Evolutionary conservation across 2,329 filamentous ascomycete genomes (phyloP), one percentile per base, ranked within the genome.

Genomic region (Phialophora macrospora): DNA sequence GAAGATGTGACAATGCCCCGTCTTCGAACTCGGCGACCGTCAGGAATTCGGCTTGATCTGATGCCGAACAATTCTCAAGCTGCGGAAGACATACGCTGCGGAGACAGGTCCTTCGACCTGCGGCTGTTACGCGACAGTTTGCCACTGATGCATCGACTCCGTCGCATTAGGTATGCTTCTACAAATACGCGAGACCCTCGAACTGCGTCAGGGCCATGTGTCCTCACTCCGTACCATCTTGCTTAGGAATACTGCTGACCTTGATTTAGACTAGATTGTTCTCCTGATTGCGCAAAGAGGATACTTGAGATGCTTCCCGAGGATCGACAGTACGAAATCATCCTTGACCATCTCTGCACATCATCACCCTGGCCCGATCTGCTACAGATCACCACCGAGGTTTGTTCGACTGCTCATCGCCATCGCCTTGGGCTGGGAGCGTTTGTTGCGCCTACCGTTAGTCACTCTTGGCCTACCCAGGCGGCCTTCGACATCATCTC

Each of bases 111-210:
- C 38, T 49, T 24, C 11, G 63, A 67, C 24, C 56, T 70, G 5
- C 48, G 32, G 30, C 55, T 34, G 12, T 24, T 70, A 9, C 55
- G 63, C 17, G 26, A 65, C 4, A 32, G 44, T 48, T 44, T 70
- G 26, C 60, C 62, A 8, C 55, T 64, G n/a, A 68, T 70, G 68
- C 59, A 56, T 63, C 61, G 59, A 22, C 64, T 70, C 24, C 68
- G 55, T 17, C 61, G 64, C 11, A 63, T 70, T 32, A 60, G 63
- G 66, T 68, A 68, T 54, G 64, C 57, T 9, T 32, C 48, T 38
- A 26, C n/a, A 34, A 20, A 24, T 28, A 9, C 22, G 24, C 3
- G 38, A 8, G 38, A 4, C 38, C 6, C 14, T 24, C 26, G 24
- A 12, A 11, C 30, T 14, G 30, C 11, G 12, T 12, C 1, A 49